Evolutionary conservation across 75 land plant species (phyloP), one percentile per base, ranked within the genome.

Genomic region (Isoetes taiwanensis): DNA sequence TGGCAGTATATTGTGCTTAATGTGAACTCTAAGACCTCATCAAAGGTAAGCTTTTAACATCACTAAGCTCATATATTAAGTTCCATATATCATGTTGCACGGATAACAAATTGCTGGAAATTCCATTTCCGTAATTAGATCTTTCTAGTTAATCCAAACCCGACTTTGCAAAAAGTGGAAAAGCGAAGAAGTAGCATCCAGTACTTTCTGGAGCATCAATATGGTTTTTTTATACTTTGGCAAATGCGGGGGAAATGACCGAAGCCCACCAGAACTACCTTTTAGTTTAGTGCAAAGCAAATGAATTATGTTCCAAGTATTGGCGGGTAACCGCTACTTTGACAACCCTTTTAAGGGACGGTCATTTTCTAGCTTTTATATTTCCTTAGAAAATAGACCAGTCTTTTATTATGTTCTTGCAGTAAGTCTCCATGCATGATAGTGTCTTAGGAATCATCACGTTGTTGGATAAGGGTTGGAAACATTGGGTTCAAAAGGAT

Each of bases 181-280:
- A 56, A 66, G 41, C 81, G 99, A 52, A 73, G 63, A 26, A 25
- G 70, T 46, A 86, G 79, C 33, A 77, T 89, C 9, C 83, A 84
- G 41, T 94, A 82, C 43, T 94, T 94, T 64, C 62, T 94, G 63
- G 99, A 94, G 62, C 99, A 94, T 60, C 90, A 88, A 60, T 27
- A 67, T 70, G 99, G 86, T 5, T 64, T 56, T 28, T 94, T 24
- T 89, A 90, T 63, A 69, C 82, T 40, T 82, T 94, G 16, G 88
- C 96, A n/a, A 94, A 94, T 76, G 61, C n/a, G n/a, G n/a, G 20
- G 58, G 68, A 3, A 54, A 65, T 26, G 40, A 0, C 5, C 40
- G 32, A 12, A 55, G 53, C 9, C 53, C 28, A 34, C 35, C 69
- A 41, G 28, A 64, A 65, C 41, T 89, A 80, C 72, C 72, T 75